Conservation (phyloP, 2,329 filamentous ascomycete genomes). For the Cephalotrichum gorgonifer region DNA sequence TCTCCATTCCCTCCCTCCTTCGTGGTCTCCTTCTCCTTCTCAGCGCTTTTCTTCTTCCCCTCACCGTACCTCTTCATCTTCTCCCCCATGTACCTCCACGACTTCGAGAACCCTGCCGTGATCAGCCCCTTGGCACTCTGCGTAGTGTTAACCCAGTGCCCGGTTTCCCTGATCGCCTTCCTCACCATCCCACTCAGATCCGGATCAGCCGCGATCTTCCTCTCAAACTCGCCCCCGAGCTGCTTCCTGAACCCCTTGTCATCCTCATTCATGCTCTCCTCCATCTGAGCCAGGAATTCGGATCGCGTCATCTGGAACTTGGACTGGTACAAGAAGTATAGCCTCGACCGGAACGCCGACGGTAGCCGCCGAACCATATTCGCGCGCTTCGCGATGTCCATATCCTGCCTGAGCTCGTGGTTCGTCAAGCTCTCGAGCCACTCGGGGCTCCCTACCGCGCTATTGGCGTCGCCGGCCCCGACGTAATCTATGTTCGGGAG, state of each 20-base stretch:
- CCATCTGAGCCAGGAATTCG: constrained; percentile 79
- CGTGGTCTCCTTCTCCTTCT: not conserved
- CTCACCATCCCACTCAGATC: constrained; percentile 63
- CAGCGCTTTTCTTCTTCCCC: constrained; percentile 19
- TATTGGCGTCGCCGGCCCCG: constrained; percentile 25
- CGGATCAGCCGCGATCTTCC: constrained; percentile 61
- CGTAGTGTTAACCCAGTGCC: constrained; percentile 82
- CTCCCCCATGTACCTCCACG: constrained; percentile 68
- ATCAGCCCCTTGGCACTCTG: constrained; percentile 79
- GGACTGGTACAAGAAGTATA: constrained; percentile 92
- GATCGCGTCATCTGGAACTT: constrained; percentile 76
- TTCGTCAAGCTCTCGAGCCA: constrained; percentile 43
- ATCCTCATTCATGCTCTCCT: constrained; percentile 61
- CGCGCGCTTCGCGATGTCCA: constrained; percentile 80
- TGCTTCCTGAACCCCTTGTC: constrained; percentile 58
- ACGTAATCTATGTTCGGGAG: constrained; percentile 84
- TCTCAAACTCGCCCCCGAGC: constrained; percentile 78
- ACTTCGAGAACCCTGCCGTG: constrained; percentile 63
- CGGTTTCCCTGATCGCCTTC: constrained; percentile 73
- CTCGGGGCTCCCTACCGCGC: constrained; percentile 37
- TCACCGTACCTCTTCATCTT: constrained; percentile 61
- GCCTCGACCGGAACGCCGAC: constrained; percentile 71
- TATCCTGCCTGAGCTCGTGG: constrained; percentile 69
- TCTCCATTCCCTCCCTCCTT: too few species aligned
- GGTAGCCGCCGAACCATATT: constrained; percentile 96